Evolutionary conservation across 2,329 filamentous ascomycete genomes (phyloP), one percentile per base, ranked within the genome.

Genomic region (Talaromyces albobiverticillius): DNA sequence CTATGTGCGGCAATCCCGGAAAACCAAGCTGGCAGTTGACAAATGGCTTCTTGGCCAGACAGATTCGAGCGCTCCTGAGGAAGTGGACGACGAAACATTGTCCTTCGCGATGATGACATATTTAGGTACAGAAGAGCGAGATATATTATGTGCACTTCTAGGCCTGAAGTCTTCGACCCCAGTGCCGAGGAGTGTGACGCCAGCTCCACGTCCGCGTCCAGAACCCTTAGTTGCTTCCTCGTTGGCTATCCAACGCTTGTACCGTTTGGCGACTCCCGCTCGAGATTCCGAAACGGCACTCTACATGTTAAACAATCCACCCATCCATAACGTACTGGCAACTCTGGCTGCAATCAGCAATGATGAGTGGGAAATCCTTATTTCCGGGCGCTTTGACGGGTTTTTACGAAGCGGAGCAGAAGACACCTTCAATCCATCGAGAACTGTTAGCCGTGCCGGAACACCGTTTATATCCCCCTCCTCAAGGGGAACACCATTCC

Each of bases 351-450:
- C 92, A 50, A 94, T 97, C 62, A 94, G 88, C 66, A 83, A 86
- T 45, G 88, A 89, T n/a, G 93, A 97, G 71, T 97, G 93, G 93
- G 93, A 96, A 59, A 95, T 97, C 53, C 79, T 97, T 11, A 90
- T 88, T 4, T 96, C 93, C 0, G 93, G 93, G 25, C 88, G 93
- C 25, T 97, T 97, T 64, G 92, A 96, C 66, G 93, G 93, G 3
- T 97, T 97, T 73, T 79, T 96, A 18, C 95, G 93, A 84, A 95
- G 90, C 42, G 93, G 93, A 20, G 90, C 90, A 6, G 92, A 96
- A 60, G 77, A 81, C 45, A 45, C 65, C 9, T 64, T 73, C 5
- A 58, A 62, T 7, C 55, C 61, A 40, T 56, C 62, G 7, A 64
- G 70, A 25, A 66, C 64, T 54, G 61, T 80, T 82, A 69, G 65